Evolutionary conservation across 768 basidiomycete species (phyloP).

Genomic region (Leccinellum rugosiceps): DNA sequence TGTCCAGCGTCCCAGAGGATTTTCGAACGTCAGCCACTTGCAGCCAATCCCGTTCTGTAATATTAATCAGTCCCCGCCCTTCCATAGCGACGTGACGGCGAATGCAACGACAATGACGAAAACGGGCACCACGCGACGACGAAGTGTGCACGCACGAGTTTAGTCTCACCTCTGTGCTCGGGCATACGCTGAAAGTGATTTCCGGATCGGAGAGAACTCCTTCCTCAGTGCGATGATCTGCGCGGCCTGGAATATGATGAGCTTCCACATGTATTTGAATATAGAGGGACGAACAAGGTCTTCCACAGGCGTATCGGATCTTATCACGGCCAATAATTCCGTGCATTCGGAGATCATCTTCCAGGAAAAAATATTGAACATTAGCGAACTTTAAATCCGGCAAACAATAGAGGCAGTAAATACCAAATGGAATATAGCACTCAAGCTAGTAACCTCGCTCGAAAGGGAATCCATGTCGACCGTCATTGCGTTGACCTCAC

Average conservation of each 20-base stretch:
- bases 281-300: background rate
- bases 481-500: background rate
- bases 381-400: background rate
- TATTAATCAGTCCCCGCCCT: too few species aligned
- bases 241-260: background rate
- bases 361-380: background rate
- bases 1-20: too few species aligned
- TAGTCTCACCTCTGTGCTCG: background rate
- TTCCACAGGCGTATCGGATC: background rate
- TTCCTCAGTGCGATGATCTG: background rate
- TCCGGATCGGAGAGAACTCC: background rate
- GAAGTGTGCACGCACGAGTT: too few species aligned
- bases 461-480: background rate
- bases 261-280: background rate
- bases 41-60: too few species aligned
- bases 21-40: too few species aligned
- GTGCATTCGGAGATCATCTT: background rate
- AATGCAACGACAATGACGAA: too few species aligned
- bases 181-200: background rate
- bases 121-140: background rate
- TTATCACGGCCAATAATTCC: background rate
- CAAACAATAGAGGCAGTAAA: background rate
- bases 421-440: background rate
- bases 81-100: too few species aligned
- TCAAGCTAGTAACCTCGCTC: background rate